These are phyloP conservation scores for Boletus rubropictus DNA, from an alignment of 768 basidiomycete genomes.

Conservation along the genomic window DNA sequence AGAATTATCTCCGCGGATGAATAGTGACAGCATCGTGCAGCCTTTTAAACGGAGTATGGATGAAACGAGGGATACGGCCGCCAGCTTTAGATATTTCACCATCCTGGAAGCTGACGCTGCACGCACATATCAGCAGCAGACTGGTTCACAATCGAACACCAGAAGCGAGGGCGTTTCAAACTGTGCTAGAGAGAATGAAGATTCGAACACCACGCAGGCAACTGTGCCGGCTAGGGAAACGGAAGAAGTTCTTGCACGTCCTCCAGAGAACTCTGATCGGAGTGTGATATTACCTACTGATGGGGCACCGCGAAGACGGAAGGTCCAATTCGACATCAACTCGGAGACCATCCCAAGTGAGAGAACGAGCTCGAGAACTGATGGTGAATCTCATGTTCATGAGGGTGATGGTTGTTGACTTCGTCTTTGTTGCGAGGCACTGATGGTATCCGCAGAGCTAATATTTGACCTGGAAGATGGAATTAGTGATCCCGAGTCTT, in stretches of 20 bases:
- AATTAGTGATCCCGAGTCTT: slow-evolving; percentile 27
- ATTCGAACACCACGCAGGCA: slow-evolving; percentile 11
- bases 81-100: slow-evolving; percentile 44
- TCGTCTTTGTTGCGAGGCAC: neutral
- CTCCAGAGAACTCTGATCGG: slow-evolving; percentile 16
- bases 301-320: slow-evolving; percentile 45
- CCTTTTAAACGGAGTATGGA: slow-evolving; percentile 46
- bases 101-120: slow-evolving; percentile 39
- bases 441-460: slow-evolving; percentile 40
- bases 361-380: slow-evolving; percentile 30
- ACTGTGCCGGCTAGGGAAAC: slow-evolving; percentile 7
- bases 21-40: slow-evolving; percentile 25
- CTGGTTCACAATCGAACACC: slow-evolving; percentile 1
- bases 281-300: slow-evolving; percentile 25
- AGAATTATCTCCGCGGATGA: slow-evolving; percentile 18
- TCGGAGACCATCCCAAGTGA: slow-evolving; percentile 49
- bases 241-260: slow-evolving; percentile 9
- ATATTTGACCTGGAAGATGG: slow-evolving; percentile 70
- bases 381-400: slow-evolving; percentile 30
- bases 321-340: slow-evolving; percentile 69
- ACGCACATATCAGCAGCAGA: slow-evolving; percentile 20
- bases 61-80: slow-evolving; percentile 39
- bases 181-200: slow-evolving; percentile 7
- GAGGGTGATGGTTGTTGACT: slow-evolving; percentile 40
- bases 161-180: slow-evolving; percentile 11